These are phyloP conservation scores for Lodderomyces oxycetoniae DNA, from an alignment of 1,139 yeast genomes.

Conservation along the genomic window DNA sequence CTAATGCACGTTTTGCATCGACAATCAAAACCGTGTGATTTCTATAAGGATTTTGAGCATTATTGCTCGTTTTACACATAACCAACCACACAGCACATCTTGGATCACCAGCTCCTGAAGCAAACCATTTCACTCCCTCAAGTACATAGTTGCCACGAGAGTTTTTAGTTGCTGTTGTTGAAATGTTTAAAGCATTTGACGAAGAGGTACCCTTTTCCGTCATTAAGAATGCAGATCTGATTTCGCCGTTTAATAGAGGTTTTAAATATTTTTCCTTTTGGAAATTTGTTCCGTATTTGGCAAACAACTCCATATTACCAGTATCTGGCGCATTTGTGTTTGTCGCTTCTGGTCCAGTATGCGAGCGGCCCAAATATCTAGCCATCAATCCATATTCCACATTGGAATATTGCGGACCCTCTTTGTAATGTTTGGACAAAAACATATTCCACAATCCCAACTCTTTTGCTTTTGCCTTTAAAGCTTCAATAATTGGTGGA, in stretches of 20 bases:
- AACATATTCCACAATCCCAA: conserved; percentile 66
- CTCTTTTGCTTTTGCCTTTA: conserved; percentile 52
- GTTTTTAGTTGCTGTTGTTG: conserved; percentile 44
- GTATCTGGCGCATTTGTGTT: conserved; percentile 69
- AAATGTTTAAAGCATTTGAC: conserved; percentile 64
- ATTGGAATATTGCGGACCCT: conserved; percentile 63
- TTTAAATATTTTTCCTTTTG: conserved; percentile 53
- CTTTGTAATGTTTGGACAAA: conserved; percentile 51
- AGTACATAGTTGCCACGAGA: conserved; percentile 48
- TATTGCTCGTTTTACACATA: conserved; percentile 57
- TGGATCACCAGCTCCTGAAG: conserved; percentile 74
- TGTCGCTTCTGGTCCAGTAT: conserved; percentile 58
- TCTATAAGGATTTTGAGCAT: conserved; percentile 31
- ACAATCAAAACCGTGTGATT: conserved; percentile 61
- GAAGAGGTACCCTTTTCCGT: conserved; percentile 65
- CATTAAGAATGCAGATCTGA: conserved; percentile 67
- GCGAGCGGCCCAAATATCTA: conserved; percentile 56
- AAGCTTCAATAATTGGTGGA: conserved; percentile 49
- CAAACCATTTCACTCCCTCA: conserved; percentile 72
- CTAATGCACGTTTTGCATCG: conserved; percentile 49
- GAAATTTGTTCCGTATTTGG: conserved; percentile 49
- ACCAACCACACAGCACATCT: conserved; percentile 58
- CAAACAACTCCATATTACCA: conserved; percentile 71
- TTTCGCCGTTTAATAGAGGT: conserved; percentile 56
- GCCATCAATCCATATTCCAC: conserved; percentile 71